Evolutionary conservation across 305 asterid genomes (phyloP).

Genomic region (Ajuga reptans): DNA sequence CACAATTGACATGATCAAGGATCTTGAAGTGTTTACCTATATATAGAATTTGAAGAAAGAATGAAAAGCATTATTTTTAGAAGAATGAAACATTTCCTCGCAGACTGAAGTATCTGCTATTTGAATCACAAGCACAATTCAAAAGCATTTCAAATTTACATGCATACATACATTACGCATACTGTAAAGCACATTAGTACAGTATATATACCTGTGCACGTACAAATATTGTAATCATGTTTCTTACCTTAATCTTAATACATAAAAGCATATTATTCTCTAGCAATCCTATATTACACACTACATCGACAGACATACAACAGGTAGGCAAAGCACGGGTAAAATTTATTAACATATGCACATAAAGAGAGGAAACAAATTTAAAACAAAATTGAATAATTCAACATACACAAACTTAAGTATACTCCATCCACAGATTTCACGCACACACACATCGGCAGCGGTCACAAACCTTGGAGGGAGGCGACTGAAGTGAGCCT

Average conservation of each 20-base stretch:
- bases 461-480: conserved; percentile 56
- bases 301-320: conserved; percentile 7
- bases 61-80: neutral
- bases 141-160: neutral
- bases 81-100: conserved; percentile 16
- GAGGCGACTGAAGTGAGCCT: conserved; percentile 76
- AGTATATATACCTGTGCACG: neutral
- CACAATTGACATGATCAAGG: neutral
- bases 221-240: neutral
- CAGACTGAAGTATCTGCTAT: conserved; percentile 5
- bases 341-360: neutral
- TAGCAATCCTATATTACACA: neutral
- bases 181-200: neutral
- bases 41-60: neutral
- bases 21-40: neutral
- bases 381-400: conserved; percentile 16
- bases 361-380: neutral
- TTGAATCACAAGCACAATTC: conserved; percentile 4
- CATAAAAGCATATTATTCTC: neutral
- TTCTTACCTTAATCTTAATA: neutral
- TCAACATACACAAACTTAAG: conserved; percentile 1
- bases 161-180: neutral
- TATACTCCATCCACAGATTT: neutral
- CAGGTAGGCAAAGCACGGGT: neutral
- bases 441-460: neutral